phyloP scores from a whole-genome alignment of 2,329 filamentous ascomycete genomes.

The Apiospora phragmitis region DNA sequence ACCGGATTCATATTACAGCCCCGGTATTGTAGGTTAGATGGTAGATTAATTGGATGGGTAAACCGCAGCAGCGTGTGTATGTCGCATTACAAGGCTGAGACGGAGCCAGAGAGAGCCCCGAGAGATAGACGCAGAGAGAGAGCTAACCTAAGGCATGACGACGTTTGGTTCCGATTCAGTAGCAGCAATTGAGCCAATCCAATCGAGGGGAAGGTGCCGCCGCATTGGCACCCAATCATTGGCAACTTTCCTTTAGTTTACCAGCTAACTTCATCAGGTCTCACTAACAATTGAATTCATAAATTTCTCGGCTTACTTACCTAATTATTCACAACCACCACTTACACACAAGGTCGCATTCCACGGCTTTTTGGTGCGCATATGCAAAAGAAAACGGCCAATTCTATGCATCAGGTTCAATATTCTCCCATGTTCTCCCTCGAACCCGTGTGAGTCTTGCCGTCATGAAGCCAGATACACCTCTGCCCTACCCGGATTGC shows the following conservation, averaged over 20 bases:
- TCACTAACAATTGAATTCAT: not conserved
- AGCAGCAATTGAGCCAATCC: not conserved
- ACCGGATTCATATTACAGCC: not conserved
- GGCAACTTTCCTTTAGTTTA: not conserved
- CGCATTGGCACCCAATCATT: not conserved
- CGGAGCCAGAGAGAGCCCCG: not conserved
- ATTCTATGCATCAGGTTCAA: not conserved
- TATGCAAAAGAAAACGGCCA: not conserved
- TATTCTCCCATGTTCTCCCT: not conserved
- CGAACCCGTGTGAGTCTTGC: not conserved
- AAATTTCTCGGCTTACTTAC: not conserved
- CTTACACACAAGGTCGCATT: not conserved
- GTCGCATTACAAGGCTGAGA: conserved; percentile 7
- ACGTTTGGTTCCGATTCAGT: conserved; percentile 6
- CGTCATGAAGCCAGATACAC: conserved; percentile 50
- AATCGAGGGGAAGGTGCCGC: not conserved
- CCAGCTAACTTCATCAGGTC: not conserved
- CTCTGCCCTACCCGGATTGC: conserved; percentile 68
- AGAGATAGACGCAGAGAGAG: not conserved
- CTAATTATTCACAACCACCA: not conserved
- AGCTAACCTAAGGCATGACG: not conserved
- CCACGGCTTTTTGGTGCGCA: not conserved
- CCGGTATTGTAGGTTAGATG: not conserved
- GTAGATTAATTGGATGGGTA: not conserved
- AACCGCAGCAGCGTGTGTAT: not conserved